phyloP scores from a whole-genome alignment of 2,329 filamentous ascomycete genomes.

The Diplodia seriata region DNA sequence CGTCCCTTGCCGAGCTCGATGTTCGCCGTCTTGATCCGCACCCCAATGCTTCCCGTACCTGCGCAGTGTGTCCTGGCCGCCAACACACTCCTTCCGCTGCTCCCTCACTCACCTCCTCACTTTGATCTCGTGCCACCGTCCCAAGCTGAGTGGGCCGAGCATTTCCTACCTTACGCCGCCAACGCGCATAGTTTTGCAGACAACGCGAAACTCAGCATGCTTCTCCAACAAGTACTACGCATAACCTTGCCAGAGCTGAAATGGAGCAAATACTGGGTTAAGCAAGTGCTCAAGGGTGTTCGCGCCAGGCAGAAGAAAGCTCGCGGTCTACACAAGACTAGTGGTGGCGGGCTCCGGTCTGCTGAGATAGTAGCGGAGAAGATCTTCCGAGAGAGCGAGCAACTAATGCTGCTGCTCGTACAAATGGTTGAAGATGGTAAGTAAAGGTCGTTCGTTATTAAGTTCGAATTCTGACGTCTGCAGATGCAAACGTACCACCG shows the following conservation, averaged over 20 bases:
- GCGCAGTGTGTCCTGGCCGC: conserved; percentile 57
- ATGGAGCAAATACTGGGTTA: conserved; percentile 43
- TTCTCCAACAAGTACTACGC: conserved; percentile 39
- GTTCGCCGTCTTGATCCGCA: conserved; percentile 64
- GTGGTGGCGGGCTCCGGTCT: conserved; percentile 54
- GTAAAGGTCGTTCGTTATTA: background rate
- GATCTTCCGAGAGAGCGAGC: conserved; percentile 45
- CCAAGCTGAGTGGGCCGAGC: conserved; percentile 42
- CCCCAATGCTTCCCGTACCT: conserved; percentile 52
- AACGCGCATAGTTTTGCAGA: conserved; percentile 41
- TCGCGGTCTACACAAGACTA: conserved; percentile 57
- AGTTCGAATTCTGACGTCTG: background rate
- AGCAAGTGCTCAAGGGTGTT: conserved; percentile 40
- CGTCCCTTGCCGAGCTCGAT: conserved; percentile 64
- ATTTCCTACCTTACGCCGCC: conserved; percentile 40
- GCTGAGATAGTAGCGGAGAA: conserved; percentile 48
- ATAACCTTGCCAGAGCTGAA: background rate
- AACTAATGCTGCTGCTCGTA: conserved; percentile 45
- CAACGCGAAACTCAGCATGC: conserved; percentile 46
- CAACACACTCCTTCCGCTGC: conserved; percentile 43
- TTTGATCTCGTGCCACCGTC: conserved; percentile 39
- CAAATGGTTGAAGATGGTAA: conserved; percentile 43
- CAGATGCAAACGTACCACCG: conserved; percentile 7
- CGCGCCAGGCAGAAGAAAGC: conserved; percentile 59
- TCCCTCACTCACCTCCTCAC: conserved; percentile 39